Conservation (phyloP, 2,329 filamentous ascomycete species). For the Neurospora sp. region DNA sequence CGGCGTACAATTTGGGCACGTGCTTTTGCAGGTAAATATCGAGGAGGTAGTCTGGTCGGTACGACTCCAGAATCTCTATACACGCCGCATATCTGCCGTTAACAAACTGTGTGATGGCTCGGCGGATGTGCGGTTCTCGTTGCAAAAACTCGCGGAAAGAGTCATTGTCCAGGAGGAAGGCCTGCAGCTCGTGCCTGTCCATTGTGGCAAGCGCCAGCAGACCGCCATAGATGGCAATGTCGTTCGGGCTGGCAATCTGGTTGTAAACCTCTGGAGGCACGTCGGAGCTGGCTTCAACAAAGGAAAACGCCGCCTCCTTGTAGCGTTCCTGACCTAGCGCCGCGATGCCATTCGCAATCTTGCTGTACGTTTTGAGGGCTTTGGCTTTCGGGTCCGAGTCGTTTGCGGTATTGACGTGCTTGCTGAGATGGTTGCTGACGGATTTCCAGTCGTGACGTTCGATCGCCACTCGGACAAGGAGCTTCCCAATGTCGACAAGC, state of each 20-base stretch:
- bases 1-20: conserved; percentile 57
- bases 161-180: conserved; percentile 66
- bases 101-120: conserved; percentile 81
- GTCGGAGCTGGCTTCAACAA: conserved; percentile 54
- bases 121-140: conserved; percentile 86
- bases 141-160: conserved; percentile 83
- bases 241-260: conserved; percentile 70
- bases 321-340: conserved; percentile 37
- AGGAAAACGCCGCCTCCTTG: conserved; percentile 57
- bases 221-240: conserved; percentile 85
- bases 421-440: conserved; percentile 50
- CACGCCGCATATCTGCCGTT: conserved; percentile 83
- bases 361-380: conserved; percentile 39
- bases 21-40: conserved; percentile 78
- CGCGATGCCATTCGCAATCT: conserved; percentile 41
- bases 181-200: conserved; percentile 66
- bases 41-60: conserved; percentile 78
- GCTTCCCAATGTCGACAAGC: conserved; percentile 71
- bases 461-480: conserved; percentile 65
- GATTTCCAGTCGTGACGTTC: conserved; percentile 70
- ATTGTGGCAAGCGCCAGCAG: conserved; percentile 86
- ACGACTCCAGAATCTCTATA: conserved; percentile 70
- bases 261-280: conserved; percentile 47
- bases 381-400: conserved; percentile 35
- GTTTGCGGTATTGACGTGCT: conserved; percentile 47